These are phyloP conservation scores for Umbilicus rupestris DNA, from an alignment of 164 flowering plant genomes.

Conservation along the genomic window DNA sequence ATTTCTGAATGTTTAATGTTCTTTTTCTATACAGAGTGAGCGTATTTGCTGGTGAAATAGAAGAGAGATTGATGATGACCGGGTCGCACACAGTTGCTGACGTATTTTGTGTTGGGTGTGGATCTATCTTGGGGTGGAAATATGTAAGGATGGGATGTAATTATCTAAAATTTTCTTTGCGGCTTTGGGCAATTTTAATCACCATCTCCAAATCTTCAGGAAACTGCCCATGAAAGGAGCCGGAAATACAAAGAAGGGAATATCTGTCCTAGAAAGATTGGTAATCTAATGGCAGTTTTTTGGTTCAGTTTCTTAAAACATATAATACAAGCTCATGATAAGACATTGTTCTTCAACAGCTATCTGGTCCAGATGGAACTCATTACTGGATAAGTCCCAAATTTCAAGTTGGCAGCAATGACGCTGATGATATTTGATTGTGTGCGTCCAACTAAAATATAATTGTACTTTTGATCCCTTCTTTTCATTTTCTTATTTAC, in stretches of 20 bases:
- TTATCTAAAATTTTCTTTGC: not conserved
- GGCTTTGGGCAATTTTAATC: not conserved
- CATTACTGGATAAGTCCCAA: constrained; percentile 50
- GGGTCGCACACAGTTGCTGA: constrained; percentile 45
- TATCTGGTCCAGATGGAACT: constrained; percentile 70
- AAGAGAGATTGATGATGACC: constrained; percentile 41
- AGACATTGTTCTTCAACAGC: constrained; percentile 23
- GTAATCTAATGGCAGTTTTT: constrained; percentile 12
- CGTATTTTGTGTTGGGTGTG: constrained; percentile 49
- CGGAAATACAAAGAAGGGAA: constrained; percentile 75
- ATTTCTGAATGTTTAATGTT: not conserved
- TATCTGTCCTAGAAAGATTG: constrained; percentile 58
- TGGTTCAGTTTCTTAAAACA: no score
- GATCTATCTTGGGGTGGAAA: constrained; percentile 50
- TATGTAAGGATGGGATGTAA: constrained; percentile 28
- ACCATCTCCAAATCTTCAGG: constrained; percentile 21
- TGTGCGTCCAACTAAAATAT: not conserved
- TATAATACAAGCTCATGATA: not conserved
- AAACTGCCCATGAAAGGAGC: constrained; percentile 46
- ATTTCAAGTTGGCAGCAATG: constrained; percentile 54
- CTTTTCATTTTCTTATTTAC: not conserved
- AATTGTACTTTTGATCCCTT: constrained; percentile 36
- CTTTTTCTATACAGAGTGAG: constrained; percentile 26
- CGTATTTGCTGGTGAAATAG: constrained; percentile 28
- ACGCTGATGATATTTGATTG: constrained; percentile 61